Base-by-base conservation (phyloP, 148 eudicot genomes). In the Pouteria glomerata region DNA sequence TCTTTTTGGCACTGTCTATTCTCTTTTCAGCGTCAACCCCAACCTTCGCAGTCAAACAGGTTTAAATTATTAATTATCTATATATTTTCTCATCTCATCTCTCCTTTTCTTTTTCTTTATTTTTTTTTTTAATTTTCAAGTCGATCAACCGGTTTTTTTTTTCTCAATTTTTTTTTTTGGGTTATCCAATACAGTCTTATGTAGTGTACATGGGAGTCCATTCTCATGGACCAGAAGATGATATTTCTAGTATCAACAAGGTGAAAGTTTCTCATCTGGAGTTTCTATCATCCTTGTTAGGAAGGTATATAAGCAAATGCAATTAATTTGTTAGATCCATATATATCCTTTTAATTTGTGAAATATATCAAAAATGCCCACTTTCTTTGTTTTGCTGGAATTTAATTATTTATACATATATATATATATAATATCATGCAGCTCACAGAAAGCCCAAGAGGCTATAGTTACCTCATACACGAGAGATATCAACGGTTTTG, bases 401-500 rank as follows among this genome's bases (percentile, higher is more conserved):
- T 16, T 3, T 61, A 30, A 39, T 13, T 12, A 8, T 16, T 23
- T 6, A n/a, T 0, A 1, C 19, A 21, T 50, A 16, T 50, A 2
- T 50, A 1, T 50, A 1, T 50, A 3, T 21, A 1, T 16, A 16
- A 13, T 23, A 65, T 65, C 11, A n/a, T 63, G 53, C 76, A 87
- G 96, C 69, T 37, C 63, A 41, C 86, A 86, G 52, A 80, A 79
- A 48, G 92, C 87, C 30, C 71, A 77, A 26, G 83, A 90, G 21
- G 77, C 96, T 0, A 79, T 90, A 21, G 24, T 86, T n/a, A 78
- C 88, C 79, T 88, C 92, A 0, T 90, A 90, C 30, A 75, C 74
- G 3, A 77, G 59, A 23, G 70, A 86, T 24, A 86, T 90, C 30
- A 90, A 90, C 50, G 96, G 92, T 26, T 88, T 90, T 66, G 92